These are phyloP conservation scores for Podaxis sp. DNA, from an alignment of 768 basidiomycete genomes.

Conservation along the genomic window DNA sequence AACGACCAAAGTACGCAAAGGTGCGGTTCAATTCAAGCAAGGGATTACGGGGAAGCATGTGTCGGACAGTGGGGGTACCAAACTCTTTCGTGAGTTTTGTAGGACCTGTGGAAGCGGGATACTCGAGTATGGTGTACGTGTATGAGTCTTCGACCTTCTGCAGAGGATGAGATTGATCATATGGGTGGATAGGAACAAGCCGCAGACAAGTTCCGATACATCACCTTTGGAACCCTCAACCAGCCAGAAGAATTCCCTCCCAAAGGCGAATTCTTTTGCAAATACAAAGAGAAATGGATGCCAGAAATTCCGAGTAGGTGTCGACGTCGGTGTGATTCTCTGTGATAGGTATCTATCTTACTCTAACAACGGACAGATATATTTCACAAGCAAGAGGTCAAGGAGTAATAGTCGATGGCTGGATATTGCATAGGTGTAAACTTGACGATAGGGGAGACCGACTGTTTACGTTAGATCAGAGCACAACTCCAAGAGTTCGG, in stretches of 20 bases:
- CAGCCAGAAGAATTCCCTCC: slow-evolving; percentile 16
- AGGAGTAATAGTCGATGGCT: slow-evolving; percentile 7
- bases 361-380: slow-evolving; percentile 6
- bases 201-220: slow-evolving; percentile 15
- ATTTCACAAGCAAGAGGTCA: slow-evolving; percentile 20
- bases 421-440: background rate
- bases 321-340: background rate
- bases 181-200: slow-evolving; percentile 16
- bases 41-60: slow-evolving; percentile 17
- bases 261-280: slow-evolving; percentile 19
- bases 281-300: slow-evolving; percentile 18
- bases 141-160: background rate
- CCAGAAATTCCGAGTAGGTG: slow-evolving; percentile 19
- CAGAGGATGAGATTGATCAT: background rate
- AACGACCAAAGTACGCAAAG: slow-evolving; percentile 17
- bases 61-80: slow-evolving; percentile 15
- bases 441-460: background rate
- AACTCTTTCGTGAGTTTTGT: slow-evolving; percentile 19
- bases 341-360: background rate
- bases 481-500: too few species aligned
- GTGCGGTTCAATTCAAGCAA: slow-evolving; percentile 12
- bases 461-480: too few species aligned
- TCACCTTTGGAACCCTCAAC: slow-evolving; percentile 18
- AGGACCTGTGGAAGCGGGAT: slow-evolving; percentile 17
- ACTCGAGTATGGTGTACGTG: slow-evolving; percentile 18